Conservation (phyloP, 257 asterid genomes). For the Nicotiana undulata region DNA sequence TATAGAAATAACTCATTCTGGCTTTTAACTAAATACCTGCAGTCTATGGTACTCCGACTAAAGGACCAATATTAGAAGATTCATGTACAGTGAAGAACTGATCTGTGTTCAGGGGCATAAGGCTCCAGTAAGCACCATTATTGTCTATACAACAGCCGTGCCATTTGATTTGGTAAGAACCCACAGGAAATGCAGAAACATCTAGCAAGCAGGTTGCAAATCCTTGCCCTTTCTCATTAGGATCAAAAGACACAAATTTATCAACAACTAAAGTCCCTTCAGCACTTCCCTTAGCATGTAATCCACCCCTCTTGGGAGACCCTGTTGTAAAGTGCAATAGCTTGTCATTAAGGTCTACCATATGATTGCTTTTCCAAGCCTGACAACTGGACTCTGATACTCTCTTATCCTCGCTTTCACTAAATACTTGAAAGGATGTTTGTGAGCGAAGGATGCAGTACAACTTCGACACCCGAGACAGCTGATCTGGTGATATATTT, state of each 20-base stretch:
- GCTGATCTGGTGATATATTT: conserved; percentile 31
- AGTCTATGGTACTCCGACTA: neutral
- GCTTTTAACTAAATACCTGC: neutral
- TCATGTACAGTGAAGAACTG: conserved; percentile 32
- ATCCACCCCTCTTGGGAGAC: conserved; percentile 16
- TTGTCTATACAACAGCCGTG: conserved; percentile 52
- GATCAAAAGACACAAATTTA: conserved; percentile 41
- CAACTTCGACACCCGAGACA: conserved; percentile 29
- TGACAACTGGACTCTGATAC: conserved; percentile 17
- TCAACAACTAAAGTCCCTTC: conserved; percentile 17
- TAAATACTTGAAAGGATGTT: conserved; percentile 16
- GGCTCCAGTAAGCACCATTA: conserved; percentile 62
- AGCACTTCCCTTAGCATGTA: conserved; percentile 4
- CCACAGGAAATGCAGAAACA: conserved; percentile 47
- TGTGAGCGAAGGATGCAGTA: conserved; percentile 53
- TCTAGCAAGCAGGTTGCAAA: conserved; percentile 78
- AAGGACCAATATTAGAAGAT: neutral
- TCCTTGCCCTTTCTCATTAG: conserved; percentile 58
- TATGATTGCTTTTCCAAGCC: conserved; percentile 31
- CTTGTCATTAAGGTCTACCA: conserved; percentile 39
- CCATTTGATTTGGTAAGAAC: conserved; percentile 71
- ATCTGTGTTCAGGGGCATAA: conserved; percentile 49
- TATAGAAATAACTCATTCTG: neutral
- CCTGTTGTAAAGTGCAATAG: conserved; percentile 37
- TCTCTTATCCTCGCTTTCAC: conserved; percentile 14